Evolutionary conservation across 495 filamentous ascomycete species (phyloP), one percentile per base, ranked within the genome.

Genomic region (Xylaria nigripes): DNA sequence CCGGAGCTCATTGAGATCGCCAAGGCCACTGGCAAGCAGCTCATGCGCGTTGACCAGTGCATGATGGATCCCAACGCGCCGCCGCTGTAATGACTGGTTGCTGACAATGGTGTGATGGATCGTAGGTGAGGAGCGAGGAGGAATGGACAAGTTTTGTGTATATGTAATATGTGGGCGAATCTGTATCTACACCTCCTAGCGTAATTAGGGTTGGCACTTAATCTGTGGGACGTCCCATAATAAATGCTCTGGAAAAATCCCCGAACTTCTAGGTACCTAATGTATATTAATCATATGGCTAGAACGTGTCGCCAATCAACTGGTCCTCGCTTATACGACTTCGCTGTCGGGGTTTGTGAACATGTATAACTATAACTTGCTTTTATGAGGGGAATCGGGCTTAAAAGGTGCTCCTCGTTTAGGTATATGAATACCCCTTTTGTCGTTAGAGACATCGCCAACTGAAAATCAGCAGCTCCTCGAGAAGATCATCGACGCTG

Each of bases 11-110:
- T 90, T 63, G 68, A 72, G 50, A 72, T 86, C 36, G 83, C 86
- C 30, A 88, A 84, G 72, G 71, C 60, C 7, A 80, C 75, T 2
- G 85, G 85, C 15, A 81, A 86, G 70, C 69, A 74, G 53, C 66
- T 90, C 50, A 89, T 90, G 86, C 73, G 86, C 18, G 81, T 90
- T 44, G 86, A 90, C 64, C 86, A 89, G 72, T 90, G 86, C 63
- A 66, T 90, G 75, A 76, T 80, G 72, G 86, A 89, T 68, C 82
- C 81, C 6, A 71, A 77, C 45, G 83, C 83, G 46, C 85, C 85
- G 18, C 70, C 81, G 16, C 55, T 87, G 61, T 61, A 45, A 36
- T 0, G 18, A 15, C 13, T 16, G 16, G 15, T 36, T 6, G 5
- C 38, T 42, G 13, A 40, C 18, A 9, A 18, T 4, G 2, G n/a